Base-by-base conservation (phyloP, 2,329 filamentous ascomycete genomes). In the Penicillium sp. region DNA sequence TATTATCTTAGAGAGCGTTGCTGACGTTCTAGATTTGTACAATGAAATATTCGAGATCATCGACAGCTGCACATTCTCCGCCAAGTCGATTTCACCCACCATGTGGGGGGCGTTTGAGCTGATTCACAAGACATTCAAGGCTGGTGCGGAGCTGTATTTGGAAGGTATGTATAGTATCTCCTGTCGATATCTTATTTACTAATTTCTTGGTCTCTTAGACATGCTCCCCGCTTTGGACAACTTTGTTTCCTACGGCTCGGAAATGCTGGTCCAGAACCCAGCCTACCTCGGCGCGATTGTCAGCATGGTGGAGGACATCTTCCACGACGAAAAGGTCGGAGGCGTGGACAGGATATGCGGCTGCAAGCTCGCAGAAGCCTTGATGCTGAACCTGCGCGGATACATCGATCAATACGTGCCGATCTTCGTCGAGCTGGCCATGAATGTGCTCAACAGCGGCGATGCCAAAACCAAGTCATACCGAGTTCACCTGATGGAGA, bases 81-180 rank as follows among this genome's bases (percentile, higher is more conserved):
- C 94, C 60, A 99, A 97, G 80, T 84, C 85, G 58, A 97, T 99
- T 64, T 97, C 94, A 1, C 85, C 88, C 9, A 96, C 90, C 43
- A 99, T 99, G 94, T 99, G 94, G 94, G 87, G 93, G 74, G 93
- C 94, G 2, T 99, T 99, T 71, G 92, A 96, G 76, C 83, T 97
- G 46, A 95, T 99, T 61, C 93, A 97, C 76, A 85, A 90, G 63
- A 97, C 93, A 1, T 99, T 99, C 81, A 97, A 97, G 77, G 89
- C 91, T 58, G 94, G 94, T 42, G 94, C 93, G 35, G 93, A 99
- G 78, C 84, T 97, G 47, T 99, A 99, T 71, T 84, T 99, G 14
- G 94, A 99, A 75, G 76, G 74, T 76, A 65, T 59, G 62, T 51
- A 35, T 50, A n/a, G n/a, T n/a, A n/a, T n/a, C n/a, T n/a, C n/a